These are phyloP conservation scores for Stevia rebaudiana DNA, from an alignment of 140 eudicot species.

Conservation along the genomic window DNA sequence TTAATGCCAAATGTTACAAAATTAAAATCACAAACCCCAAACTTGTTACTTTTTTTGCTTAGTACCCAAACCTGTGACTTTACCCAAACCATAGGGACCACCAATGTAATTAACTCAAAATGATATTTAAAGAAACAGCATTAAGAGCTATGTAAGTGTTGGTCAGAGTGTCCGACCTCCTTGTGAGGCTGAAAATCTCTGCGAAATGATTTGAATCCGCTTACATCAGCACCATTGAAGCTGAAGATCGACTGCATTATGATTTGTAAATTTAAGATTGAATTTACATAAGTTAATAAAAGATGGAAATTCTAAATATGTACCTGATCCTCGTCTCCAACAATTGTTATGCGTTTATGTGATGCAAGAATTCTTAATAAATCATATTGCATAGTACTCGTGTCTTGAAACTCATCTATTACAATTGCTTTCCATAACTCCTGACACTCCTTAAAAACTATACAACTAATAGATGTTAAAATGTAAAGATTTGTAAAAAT, in stretches of 20 bases:
- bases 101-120: too few species aligned
- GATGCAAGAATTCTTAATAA: constrained; percentile 69
- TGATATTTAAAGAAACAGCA: neutral
- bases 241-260: constrained; percentile 87
- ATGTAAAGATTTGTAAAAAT: neutral
- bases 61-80: too few species aligned
- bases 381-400: constrained; percentile 90
- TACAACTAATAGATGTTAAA: constrained; percentile 10
- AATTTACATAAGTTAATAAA: constrained; percentile 2
- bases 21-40: too few species aligned
- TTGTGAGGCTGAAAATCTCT: constrained; percentile 73
- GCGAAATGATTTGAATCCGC: constrained; percentile 89
- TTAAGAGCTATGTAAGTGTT: neutral
- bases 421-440: constrained; percentile 87
- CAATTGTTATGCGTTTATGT: constrained; percentile 71
- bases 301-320: constrained; percentile 10
- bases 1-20: too few species aligned
- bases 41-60: too few species aligned
- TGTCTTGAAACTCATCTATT: constrained; percentile 94
- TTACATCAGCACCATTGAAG: constrained; percentile 83
- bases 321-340: constrained; percentile 99
- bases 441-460: constrained; percentile 67
- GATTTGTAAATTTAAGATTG: constrained; percentile 3
- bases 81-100: too few species aligned
- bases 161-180: constrained; percentile 49